Percentiles rank a stretch among this genome's conserved stretches.
These are phyloP conservation scores for Talaromyces trachyspermus DNA, from an alignment of 495 filamentous ascomycete species.

Conservation along the genomic window DNA sequence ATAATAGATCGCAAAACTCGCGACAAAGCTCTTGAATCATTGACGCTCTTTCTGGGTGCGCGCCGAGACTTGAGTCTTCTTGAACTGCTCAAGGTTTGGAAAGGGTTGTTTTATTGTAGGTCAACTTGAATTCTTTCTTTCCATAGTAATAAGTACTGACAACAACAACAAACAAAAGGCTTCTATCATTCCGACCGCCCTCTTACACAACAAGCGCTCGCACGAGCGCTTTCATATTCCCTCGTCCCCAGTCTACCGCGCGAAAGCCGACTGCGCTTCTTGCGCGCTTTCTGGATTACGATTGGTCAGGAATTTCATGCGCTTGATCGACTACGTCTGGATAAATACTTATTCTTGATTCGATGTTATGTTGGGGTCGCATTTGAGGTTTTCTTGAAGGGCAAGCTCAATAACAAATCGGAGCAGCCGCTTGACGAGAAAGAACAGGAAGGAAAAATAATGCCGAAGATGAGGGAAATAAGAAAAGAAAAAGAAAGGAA, in stretches of 20 bases:
- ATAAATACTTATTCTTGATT: slow-evolving; percentile 87
- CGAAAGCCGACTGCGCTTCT: slow-evolving; percentile 43
- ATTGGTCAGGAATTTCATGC: slow-evolving; percentile 73
- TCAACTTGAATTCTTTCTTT: too few species aligned
- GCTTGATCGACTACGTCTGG: slow-evolving; percentile 80
- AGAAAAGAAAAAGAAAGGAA: slow-evolving; percentile 15
- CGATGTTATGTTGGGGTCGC: slow-evolving; percentile 64
- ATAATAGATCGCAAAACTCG: slow-evolving; percentile 68
- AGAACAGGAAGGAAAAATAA: slow-evolving; percentile 21
- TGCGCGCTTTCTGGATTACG: slow-evolving; percentile 83
- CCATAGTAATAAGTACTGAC: neutral
- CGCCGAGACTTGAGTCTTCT: slow-evolving; percentile 59
- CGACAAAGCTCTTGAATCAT: slow-evolving; percentile 69
- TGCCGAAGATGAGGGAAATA: slow-evolving; percentile 22
- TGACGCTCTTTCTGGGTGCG: slow-evolving; percentile 69
- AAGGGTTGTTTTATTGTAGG: slow-evolving; percentile 88
- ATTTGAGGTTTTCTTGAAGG: slow-evolving; percentile 44
- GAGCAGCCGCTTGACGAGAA: slow-evolving; percentile 39
- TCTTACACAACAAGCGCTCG: slow-evolving; percentile 76
- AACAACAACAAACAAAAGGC: slow-evolving; percentile 28
- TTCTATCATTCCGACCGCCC: slow-evolving; percentile 93
- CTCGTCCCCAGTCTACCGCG: slow-evolving; percentile 60
- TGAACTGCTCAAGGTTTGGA: slow-evolving; percentile 90
- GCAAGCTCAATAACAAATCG: slow-evolving; percentile 15
- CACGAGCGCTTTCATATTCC: slow-evolving; percentile 67